Evolutionary conservation across 495 filamentous ascomycete species (phyloP), one percentile per base, ranked within the genome.

Genomic region (Tirmania nivea): DNA sequence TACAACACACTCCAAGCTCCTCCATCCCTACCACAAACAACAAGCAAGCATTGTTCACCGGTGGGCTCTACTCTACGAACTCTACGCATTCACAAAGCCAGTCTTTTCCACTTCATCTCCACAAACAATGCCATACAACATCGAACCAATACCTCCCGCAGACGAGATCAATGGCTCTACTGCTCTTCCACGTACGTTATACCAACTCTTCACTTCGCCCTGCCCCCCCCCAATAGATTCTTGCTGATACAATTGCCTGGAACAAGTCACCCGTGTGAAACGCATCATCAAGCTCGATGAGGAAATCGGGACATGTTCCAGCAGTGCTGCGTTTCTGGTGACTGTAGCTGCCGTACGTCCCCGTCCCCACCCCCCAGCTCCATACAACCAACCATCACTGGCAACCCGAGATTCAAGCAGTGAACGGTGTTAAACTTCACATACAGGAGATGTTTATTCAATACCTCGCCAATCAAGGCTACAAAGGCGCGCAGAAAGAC

Each of bases 321-420:
- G 85, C 64, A 92, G 89, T 56, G 89, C 86, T 54, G 84, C 86
- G n/a, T 94, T 96, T 67, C 79, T 86, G 52, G 87, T 95, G 59
- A 86, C 88, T 11, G 73, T 93, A 52, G 90, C 90, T 52, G 86
- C 90, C 10, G 85, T 84, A 70, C 57, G 73, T 59, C 31, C 21
- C 37, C 34, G 25, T 20, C 35, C 19, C 7, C 16, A 16, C 35
- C 53, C 8, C 1, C 52, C 6, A 31, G 7, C 25, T 7, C 25
- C 25, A 31, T 31, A 31, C 25, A 31, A 31, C 25, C 25, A 7
- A 31, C 25, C 25, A 31, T 7, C 25, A 31, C 25, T 31, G 25
- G 4, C 25, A 31, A 31, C 25, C 25, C 25, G 25, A 7, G 25
- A 31, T 3, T 31, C 25, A 31, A 31, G 25, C 4, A 3, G 25